A percentile compares a stretch with the other conserved stretches of the same genome.
phyloP scores from a whole-genome alignment of 2,329 filamentous ascomycete genomes.

The Hyphodiscus sp. region DNA sequence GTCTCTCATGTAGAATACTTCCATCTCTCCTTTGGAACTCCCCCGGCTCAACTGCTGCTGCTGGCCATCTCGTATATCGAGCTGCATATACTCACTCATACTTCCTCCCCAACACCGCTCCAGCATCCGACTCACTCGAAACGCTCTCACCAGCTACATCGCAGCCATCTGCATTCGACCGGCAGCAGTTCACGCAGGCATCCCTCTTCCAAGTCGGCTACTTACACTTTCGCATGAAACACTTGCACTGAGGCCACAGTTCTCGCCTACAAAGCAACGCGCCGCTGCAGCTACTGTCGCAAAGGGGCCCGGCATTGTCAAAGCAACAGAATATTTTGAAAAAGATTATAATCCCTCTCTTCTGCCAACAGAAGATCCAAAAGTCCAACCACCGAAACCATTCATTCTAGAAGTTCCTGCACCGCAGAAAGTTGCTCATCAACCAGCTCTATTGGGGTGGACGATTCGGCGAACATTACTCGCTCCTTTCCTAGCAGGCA shows the following conservation, averaged over 20 bases:
- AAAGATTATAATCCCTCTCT: conserved; percentile 15
- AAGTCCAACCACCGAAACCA: not conserved
- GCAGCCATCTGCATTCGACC: conserved; percentile 11
- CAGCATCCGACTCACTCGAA: not conserved
- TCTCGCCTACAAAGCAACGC: conserved; percentile 19
- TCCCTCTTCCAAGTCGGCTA: conserved; percentile 20
- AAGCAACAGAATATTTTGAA: conserved; percentile 22
- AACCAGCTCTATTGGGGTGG: conserved; percentile 1
- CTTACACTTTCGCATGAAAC: conserved; percentile 11
- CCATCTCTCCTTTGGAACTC: conserved; percentile 5
- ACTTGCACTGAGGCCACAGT: conserved; percentile 22
- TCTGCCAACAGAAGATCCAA: conserved; percentile 2
- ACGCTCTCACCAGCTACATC: not conserved
- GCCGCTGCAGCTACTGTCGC: conserved; percentile 27
- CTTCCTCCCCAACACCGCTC: not conserved
- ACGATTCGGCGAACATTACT: conserved; percentile 7
- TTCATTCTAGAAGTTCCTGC: conserved; percentile 8
- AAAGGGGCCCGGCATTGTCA: conserved; percentile 24
- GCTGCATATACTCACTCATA: conserved; percentile 1
- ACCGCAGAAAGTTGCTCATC: not conserved
- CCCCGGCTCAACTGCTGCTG: conserved; percentile 1
- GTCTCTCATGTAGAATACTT: conserved; percentile 11
- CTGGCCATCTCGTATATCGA: conserved; percentile 1
- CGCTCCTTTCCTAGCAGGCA: conserved; percentile 9
- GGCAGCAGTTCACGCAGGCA: conserved; percentile 19